Base-by-base conservation (phyloP, 1,284 basidiomycete species). In the Caloboletus firmus region DNA sequence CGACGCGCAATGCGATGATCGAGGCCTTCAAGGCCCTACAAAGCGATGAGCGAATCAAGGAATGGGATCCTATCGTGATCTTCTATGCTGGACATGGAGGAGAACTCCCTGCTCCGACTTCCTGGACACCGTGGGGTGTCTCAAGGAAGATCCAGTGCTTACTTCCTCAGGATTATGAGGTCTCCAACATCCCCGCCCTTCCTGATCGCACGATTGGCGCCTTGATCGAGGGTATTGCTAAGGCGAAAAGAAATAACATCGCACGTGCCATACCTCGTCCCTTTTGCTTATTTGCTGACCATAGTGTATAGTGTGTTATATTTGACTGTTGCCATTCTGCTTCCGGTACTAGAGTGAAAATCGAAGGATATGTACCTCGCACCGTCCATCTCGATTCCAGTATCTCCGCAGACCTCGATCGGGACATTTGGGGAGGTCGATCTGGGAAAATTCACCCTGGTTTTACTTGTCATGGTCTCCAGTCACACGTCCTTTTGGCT, bases 1-100 rank as follows among this genome's bases (percentile, higher is more conserved):
- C 83, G 0, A 81, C 83, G 5, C 81, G 82, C 56, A 64, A 71
- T 20, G 73, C 70, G 46, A 84, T 86, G 39, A 79, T 84, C 57
- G 68, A 77, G 50, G 71, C 62, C 2, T 80, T 86, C 60, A 64
- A 67, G 7, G 78, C 82, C 57, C 70, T 87, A 26, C 65, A 77
- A 50, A 75, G 78, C 59, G 83, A 87, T 59, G 62, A 73, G 8
- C 71, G 69, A n/a, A 83, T 87, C 28, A 72, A 78, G 40, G 60
- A 64, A 13, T 83, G 79, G 13, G 82, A 87, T 56, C 78, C 83
- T 17, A 80, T 87, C 22, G 55, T 87, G 51, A 72, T 86, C 46
- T 87, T 82, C 62, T 87, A 83, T 59, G 80, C 84, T 36, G 84
- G 83, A 10, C 83, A 86, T 58, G 85, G 83, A 13, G 79, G 79